phyloP scores from a whole-genome alignment of 2,329 filamentous ascomycete genomes.

The Hypoxylon sp. region DNA sequence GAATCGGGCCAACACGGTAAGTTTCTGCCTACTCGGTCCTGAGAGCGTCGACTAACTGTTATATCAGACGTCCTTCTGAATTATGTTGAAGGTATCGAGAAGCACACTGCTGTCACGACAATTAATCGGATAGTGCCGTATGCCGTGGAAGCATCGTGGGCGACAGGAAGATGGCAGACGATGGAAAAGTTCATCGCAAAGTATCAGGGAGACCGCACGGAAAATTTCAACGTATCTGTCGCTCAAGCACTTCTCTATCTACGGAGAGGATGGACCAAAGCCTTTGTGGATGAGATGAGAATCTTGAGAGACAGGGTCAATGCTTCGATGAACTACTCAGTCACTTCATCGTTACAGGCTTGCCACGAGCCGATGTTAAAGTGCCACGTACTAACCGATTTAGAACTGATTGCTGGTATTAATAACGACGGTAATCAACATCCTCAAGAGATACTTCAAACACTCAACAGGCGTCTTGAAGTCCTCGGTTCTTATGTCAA shows the following conservation, averaged over 20 bases:
- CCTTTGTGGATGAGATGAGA: constrained; percentile 71
- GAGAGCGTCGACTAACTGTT: constrained; percentile 44
- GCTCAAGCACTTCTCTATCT: constrained; percentile 77
- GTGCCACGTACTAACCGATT: constrained; percentile 87
- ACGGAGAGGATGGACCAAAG: constrained; percentile 63
- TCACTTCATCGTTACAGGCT: constrained; percentile 84
- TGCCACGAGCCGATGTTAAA: constrained; percentile 89
- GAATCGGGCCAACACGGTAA: constrained; percentile 95
- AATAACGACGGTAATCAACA: constrained; percentile 59
- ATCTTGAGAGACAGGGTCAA: constrained; percentile 79
- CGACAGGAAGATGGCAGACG: constrained; percentile 84
- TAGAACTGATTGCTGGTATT: constrained; percentile 79
- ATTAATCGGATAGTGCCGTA: constrained; percentile 81
- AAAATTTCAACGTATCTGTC: constrained; percentile 87
- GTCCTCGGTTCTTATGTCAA: constrained; percentile 88
- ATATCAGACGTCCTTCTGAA: constrained; percentile 83
- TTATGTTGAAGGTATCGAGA: constrained; percentile 81
- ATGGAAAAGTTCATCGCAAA: constrained; percentile 76
- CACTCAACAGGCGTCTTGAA: constrained; percentile 83
- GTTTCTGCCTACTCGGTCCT: constrained; percentile 43
- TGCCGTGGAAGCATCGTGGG: constrained; percentile 93
- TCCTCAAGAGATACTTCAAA: constrained; percentile 63
- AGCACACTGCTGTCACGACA: constrained; percentile 64
- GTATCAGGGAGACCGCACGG: constrained; percentile 66
- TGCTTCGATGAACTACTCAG: constrained; percentile 79